Conservation (phyloP, 768 basidiomycete species). For the Tulasnella calospora region DNA sequence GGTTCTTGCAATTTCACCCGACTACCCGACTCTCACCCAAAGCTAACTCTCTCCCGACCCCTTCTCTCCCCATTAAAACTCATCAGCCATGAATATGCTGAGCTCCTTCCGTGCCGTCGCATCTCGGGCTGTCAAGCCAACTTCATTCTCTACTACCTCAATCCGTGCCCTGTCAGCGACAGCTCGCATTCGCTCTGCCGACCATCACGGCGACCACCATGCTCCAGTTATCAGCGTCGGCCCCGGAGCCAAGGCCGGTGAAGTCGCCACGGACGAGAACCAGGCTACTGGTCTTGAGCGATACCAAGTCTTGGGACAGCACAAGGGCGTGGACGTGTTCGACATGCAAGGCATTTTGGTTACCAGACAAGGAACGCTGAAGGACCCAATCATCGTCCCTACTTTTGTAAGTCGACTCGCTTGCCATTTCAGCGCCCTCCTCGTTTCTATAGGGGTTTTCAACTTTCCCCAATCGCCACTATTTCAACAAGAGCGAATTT, state of each 20-base stretch:
- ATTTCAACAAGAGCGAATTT: background rate
- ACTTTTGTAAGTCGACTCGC: constrained; percentile 61
- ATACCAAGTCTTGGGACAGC: constrained; percentile 82
- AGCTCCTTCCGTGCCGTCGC: constrained; percentile 20
- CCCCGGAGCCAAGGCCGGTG: constrained; percentile 62
- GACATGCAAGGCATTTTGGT: constrained; percentile 80
- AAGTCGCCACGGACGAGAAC: constrained; percentile 73
- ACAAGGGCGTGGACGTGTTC: constrained; percentile 86
- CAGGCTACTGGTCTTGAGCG: constrained; percentile 97
- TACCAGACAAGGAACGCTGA: constrained; percentile 79
- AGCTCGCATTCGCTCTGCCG: constrained; percentile 6
- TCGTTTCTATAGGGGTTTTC: background rate
- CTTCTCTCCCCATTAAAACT: background rate
- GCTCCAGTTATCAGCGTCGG: constrained; percentile 61
- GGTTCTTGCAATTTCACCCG: constrained; percentile 9
- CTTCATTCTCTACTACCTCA: background rate
- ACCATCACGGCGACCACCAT: constrained; percentile 27
- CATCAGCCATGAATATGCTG: constrained; percentile 16
- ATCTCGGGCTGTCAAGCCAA: constrained; percentile 14
- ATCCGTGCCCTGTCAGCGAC: constrained; percentile 16
- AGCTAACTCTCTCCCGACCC: constrained; percentile 4
- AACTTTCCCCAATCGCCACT: background rate
- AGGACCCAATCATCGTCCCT: constrained; percentile 80
- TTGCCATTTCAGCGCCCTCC: constrained; percentile 13
- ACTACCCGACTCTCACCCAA: constrained; percentile 6